Evolutionary conservation across 768 basidiomycete species (phyloP).

Genomic region (Coprinellus micaceus): DNA sequence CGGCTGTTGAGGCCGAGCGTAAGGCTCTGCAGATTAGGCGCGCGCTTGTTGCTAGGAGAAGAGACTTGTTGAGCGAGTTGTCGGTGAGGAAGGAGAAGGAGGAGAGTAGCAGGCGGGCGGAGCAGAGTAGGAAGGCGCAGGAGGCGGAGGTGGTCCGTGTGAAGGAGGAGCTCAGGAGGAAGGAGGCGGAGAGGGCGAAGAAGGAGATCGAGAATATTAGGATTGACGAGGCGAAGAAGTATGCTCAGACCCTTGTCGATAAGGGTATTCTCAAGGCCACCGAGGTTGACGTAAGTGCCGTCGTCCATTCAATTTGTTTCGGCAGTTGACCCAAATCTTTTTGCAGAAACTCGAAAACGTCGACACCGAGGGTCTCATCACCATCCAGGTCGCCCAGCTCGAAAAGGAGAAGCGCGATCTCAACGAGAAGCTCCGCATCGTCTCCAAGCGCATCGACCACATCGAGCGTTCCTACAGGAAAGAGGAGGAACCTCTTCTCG

Average conservation of each 20-base stretch:
- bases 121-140: slow-evolving; percentile 59
- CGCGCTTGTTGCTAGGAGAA: slow-evolving; percentile 79
- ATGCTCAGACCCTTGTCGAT: slow-evolving; percentile 78
- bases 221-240: slow-evolving; percentile 82
- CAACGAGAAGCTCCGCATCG: slow-evolving; percentile 74
- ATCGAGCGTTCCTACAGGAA: slow-evolving; percentile 92
- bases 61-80: slow-evolving; percentile 82
- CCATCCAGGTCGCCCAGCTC: slow-evolving; percentile 88
- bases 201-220: slow-evolving; percentile 78
- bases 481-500: slow-evolving; percentile 84
- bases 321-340: not conserved
- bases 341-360: slow-evolving; percentile 73
- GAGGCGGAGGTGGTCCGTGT: slow-evolving; percentile 62
- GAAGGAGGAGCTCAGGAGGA: slow-evolving; percentile 60
- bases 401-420: slow-evolving; percentile 95
- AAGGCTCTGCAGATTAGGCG: slow-evolving; percentile 72
- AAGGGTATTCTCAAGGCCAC: slow-evolving; percentile 63
- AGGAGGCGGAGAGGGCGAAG: slow-evolving; percentile 60
- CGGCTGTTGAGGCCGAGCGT: slow-evolving; percentile 68
- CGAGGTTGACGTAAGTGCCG: slow-evolving; percentile 59
- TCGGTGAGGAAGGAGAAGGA: slow-evolving; percentile 85
- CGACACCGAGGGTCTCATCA: slow-evolving; percentile 83
- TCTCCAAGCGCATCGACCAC: slow-evolving; percentile 90
- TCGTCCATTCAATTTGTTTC: slow-evolving; percentile 10
- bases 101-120: slow-evolving; percentile 75